Conservation (phyloP, 768 basidiomycete species). For the Infundibulicybe gibba region DNA sequence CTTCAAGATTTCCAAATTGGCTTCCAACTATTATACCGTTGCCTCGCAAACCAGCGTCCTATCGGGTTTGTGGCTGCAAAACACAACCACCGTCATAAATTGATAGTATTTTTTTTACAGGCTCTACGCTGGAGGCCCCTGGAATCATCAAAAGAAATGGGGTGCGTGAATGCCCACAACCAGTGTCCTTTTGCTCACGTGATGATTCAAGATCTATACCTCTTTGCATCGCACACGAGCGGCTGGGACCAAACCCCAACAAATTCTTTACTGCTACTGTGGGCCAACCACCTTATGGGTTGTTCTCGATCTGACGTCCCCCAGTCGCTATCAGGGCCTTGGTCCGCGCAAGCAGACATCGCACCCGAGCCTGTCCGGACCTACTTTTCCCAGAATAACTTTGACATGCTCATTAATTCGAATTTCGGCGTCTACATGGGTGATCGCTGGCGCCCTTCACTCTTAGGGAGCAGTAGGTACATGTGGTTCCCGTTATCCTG, state of each 20-base stretch:
- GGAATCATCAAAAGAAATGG: constrained; percentile 58
- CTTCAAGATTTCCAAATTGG: constrained; percentile 59
- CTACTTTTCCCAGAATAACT: constrained; percentile 61
- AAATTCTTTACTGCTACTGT: constrained; percentile 53
- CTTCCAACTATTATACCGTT: constrained; percentile 58
- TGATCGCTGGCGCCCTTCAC: constrained; percentile 53
- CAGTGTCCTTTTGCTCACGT: not conserved
- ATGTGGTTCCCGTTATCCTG: constrained; percentile 61
- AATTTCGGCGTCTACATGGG: constrained; percentile 58
- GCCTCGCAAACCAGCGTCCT: constrained; percentile 41
- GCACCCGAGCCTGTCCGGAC: constrained; percentile 47
- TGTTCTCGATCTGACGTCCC: not conserved
- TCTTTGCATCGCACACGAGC: constrained; percentile 58
- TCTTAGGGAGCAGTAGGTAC: constrained; percentile 55
- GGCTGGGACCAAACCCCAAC: constrained; percentile 61
- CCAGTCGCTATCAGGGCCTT: constrained; percentile 50
- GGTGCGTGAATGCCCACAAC: constrained; percentile 19
- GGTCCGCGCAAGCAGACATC: constrained; percentile 55
- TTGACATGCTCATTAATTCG: constrained; percentile 44
- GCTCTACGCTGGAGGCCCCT: constrained; percentile 56
- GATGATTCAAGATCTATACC: constrained; percentile 39
- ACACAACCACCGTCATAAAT: not conserved
- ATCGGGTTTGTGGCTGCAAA: constrained; percentile 26
- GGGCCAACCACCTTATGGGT: constrained; percentile 8
- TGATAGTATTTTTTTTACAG: constrained; percentile 17